These are phyloP conservation scores for Epichloe sibirici DNA, from an alignment of 2,329 filamentous ascomycete species.

Conservation along the genomic window DNA sequence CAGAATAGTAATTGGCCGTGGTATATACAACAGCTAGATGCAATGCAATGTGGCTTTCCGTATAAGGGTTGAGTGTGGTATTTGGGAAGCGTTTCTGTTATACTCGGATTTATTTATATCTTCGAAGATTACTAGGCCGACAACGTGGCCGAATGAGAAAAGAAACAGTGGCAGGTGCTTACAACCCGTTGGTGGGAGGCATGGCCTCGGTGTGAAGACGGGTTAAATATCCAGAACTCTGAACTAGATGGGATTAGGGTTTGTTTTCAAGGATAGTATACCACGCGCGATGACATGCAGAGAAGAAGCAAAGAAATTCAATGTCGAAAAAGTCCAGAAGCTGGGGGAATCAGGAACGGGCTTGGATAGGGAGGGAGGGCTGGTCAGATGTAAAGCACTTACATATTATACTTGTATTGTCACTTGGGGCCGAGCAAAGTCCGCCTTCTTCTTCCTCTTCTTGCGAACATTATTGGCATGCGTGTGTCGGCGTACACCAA, in stretches of 20 bases:
- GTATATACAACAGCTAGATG: neutral
- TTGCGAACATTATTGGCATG: too few species aligned
- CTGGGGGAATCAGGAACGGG: neutral
- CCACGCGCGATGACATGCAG: neutral
- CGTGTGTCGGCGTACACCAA: neutral
- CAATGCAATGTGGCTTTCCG: neutral
- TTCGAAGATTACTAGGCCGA: neutral
- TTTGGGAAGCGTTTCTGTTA: neutral
- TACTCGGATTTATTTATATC: neutral
- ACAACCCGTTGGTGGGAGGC: constrained; percentile 1
- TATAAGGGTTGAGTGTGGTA: neutral
- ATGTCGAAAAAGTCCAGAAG: neutral
- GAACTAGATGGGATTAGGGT: neutral
- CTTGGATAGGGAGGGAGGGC: constrained; percentile 11
- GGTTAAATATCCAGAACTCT: neutral
- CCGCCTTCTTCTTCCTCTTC: too few species aligned
- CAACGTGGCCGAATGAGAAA: neutral
- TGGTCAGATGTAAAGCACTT: constrained; percentile 17
- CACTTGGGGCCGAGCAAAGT: too few species aligned
- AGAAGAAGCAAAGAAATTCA: neutral
- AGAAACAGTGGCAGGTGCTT: neutral
- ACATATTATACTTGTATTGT: neutral
- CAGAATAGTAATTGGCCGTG: neutral
- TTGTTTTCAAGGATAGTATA: neutral
- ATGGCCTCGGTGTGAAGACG: neutral